A percentile compares a stretch with the other conserved stretches of the same genome.
These are phyloP conservation scores for Apocynum venetum DNA, from an alignment of 257 asterid genomes.

Conservation along the genomic window DNA sequence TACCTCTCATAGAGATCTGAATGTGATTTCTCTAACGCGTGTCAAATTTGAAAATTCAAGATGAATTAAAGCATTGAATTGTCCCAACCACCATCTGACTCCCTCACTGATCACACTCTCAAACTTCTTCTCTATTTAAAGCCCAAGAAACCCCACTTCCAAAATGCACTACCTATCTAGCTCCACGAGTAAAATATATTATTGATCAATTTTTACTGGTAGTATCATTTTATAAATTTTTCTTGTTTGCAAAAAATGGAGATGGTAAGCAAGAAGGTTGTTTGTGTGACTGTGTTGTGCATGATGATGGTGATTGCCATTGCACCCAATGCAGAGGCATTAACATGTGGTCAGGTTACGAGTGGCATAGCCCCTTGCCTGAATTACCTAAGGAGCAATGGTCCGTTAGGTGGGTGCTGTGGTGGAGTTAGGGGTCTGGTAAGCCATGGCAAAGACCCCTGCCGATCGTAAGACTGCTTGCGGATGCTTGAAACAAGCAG, in stretches of 20 bases:
- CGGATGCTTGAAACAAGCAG: constrained; percentile 44
- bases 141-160: not conserved
- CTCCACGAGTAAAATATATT: too few species aligned
- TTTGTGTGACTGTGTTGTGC: not conserved
- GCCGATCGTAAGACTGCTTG: constrained; percentile 53
- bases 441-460: constrained; percentile 20
- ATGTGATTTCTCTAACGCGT: not conserved
- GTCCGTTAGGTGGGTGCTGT: not conserved
- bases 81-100: not conserved
- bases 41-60: not conserved
- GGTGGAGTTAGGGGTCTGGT: not conserved
- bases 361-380: not conserved
- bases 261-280: not conserved
- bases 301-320: not conserved
- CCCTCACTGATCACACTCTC: not conserved
- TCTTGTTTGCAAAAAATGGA: not conserved
- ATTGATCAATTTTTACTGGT: too few species aligned
- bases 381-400: not conserved
- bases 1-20: not conserved
- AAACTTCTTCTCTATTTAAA: not conserved
- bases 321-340: not conserved
- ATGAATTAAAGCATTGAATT: not conserved
- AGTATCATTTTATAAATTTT: not conserved
- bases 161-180: not conserved
- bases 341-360: not conserved